These are phyloP conservation scores for Aspergillus sp. DNA, from an alignment of 2,329 filamentous ascomycete species.

Conservation along the genomic window DNA sequence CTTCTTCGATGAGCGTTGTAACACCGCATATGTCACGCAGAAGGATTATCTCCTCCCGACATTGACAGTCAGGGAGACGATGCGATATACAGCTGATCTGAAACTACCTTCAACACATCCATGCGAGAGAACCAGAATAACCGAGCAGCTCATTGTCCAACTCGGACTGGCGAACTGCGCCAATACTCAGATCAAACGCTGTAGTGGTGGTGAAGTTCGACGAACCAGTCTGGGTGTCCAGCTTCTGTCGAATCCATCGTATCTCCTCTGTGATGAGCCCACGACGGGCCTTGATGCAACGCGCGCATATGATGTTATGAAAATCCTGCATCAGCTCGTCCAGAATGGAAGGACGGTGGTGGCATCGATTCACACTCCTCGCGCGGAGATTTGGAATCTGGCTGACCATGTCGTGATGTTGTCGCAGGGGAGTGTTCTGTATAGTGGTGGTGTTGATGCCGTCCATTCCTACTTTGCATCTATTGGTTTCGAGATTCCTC, in stretches of 20 bases:
- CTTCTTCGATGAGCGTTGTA: too few relatives aligned
- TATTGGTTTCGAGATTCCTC: slow-evolving; percentile 58
- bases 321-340: slow-evolving; percentile 64
- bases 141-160: slow-evolving; percentile 73
- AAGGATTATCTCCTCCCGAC: slow-evolving; percentile 70
- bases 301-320: slow-evolving; percentile 68
- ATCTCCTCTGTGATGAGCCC: slow-evolving; percentile 74
- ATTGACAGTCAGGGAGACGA: slow-evolving; percentile 69
- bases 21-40: slow-evolving; percentile 60
- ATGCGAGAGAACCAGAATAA: slow-evolving; percentile 55
- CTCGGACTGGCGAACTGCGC: slow-evolving; percentile 73
- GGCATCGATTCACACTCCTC: slow-evolving; percentile 71
- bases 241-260: slow-evolving; percentile 71
- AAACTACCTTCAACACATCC: slow-evolving; percentile 60
- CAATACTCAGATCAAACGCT: slow-evolving; percentile 69
- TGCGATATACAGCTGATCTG: slow-evolving; percentile 68
- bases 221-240: slow-evolving; percentile 74
- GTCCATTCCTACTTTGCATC: slow-evolving; percentile 62
- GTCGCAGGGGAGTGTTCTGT: slow-evolving; percentile 63
- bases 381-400: slow-evolving; percentile 74
- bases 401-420: slow-evolving; percentile 70
- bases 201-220: slow-evolving; percentile 74
- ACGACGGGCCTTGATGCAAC: slow-evolving; percentile 70
- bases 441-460: slow-evolving; percentile 55
- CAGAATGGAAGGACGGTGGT: slow-evolving; percentile 66